These are phyloP conservation scores for Achlya hypogyna DNA, from an alignment of 352 stramenopile species.

Conservation along the genomic window DNA sequence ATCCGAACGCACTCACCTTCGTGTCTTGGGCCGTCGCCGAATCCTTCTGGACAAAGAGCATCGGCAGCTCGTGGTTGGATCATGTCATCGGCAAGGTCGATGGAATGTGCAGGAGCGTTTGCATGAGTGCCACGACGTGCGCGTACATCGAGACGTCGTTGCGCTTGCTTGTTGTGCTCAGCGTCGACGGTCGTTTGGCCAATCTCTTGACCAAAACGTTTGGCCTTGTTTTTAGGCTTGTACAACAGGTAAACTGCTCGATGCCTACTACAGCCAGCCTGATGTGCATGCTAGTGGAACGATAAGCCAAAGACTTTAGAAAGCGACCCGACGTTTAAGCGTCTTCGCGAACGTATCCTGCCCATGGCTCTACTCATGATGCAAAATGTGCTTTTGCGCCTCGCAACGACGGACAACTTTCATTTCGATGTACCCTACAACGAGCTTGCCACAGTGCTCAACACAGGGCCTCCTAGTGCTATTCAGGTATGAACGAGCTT, in stretches of 20 bases:
- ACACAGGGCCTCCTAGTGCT: neutral
- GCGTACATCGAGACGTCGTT: neutral
- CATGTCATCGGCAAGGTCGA: constrained; percentile 7
- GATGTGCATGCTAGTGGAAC: neutral
- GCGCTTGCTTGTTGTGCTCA: neutral
- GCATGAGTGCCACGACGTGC: neutral
- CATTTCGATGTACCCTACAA: neutral
- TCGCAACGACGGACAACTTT: neutral
- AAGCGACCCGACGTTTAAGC: neutral
- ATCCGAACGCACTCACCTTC: neutral
- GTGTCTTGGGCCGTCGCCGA: neutral
- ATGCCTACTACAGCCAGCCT: neutral
- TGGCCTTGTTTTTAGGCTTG: neutral
- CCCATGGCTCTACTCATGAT: neutral
- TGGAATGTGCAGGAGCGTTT: neutral
- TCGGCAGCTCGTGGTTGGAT: constrained; percentile 8
- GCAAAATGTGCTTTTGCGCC: constrained; percentile 1
- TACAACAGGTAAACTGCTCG: neutral
- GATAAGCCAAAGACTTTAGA: neutral
- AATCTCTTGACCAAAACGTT: neutral
- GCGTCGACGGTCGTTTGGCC: neutral
- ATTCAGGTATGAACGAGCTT: neutral
- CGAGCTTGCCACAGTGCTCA: neutral
- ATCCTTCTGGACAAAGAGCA: neutral
- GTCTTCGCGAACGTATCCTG: neutral